Base-by-base conservation (phyloP, 1,284 basidiomycete species). In the Coniferiporia weirii region DNA sequence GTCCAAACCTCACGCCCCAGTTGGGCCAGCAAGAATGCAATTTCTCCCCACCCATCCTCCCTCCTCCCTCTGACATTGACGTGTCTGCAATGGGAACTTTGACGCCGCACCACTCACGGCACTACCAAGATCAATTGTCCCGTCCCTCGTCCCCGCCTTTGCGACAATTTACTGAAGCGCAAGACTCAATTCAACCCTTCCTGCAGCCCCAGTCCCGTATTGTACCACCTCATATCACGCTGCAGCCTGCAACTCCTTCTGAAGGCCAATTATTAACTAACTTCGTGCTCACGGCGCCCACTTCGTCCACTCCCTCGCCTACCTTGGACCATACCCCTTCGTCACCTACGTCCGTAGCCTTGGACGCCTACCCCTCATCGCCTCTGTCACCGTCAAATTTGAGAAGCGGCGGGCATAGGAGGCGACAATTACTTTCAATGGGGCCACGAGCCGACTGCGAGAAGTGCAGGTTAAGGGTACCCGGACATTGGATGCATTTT, bases 401-500 rank as follows among this genome's bases (percentile, higher is more conserved):
- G 48, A 57, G 22, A 27, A 17, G 27, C 45, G 36, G 20, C 44
- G 22, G 19, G 22, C 56, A 19, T 19, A 71, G 71, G 52, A 80
- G 73, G 64, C 75, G 74, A 55, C 77, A 80, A 5, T 79, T 89
- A 64, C 34, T 61, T 8, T 83, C 80, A 59, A 89, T 90, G 84
- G 87, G 87, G 10, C 87, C 87, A 1, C 77, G 87, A 6, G 75
- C 80, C 3, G 87, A 87, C 66, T 90, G 88, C 66, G 75, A 86
- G 54, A 86, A 87, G 64, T 90, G 87, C 70, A 75, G 80, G 58
- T 68, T 80, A 64, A 83, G 85, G 1, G 77, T 88, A 3, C 83
- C 82, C 66, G 87, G 86, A 3, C 87, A 90, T 67, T 87, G 79
- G 71, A 81, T 83, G 68, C 87, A 90, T 71, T 79, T 84, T 63